Conservation (phyloP, 352 stramenopile species). For the Saprolegnia diclina region DNA sequence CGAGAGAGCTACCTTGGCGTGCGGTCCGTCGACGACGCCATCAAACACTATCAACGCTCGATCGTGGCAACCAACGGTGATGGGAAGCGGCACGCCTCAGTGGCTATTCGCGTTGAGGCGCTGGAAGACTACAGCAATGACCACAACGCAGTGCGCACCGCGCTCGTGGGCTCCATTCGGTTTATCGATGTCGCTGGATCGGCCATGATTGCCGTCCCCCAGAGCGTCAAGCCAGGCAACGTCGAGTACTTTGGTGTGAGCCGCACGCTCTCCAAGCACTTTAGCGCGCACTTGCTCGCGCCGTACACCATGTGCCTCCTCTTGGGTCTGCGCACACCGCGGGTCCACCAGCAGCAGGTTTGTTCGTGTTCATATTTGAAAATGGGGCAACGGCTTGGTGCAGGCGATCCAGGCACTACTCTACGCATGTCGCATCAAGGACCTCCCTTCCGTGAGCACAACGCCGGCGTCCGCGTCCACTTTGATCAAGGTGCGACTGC, state of each 20-base stretch:
- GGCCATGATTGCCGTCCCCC: conserved; percentile 16
- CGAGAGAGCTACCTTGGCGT: not conserved
- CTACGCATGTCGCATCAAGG: conserved; percentile 75
- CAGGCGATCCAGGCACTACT: conserved; percentile 72
- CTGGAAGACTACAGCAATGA: not conserved
- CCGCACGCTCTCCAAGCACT: not conserved
- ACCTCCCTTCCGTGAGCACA: conserved; percentile 35
- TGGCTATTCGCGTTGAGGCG: conserved; percentile 1
- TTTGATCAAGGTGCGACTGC: not conserved
- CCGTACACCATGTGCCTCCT: conserved; percentile 39
- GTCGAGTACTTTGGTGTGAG: conserved; percentile 22
- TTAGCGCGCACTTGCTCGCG: not conserved
- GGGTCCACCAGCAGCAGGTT: conserved; percentile 62
- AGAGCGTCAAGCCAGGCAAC: not conserved
- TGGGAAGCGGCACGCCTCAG: not conserved
- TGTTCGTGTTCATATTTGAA: not conserved
- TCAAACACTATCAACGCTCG: not conserved
- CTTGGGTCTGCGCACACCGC: conserved; percentile 51
- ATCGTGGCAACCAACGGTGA: not conserved
- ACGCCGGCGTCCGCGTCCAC: not conserved
- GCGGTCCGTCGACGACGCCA: conserved; percentile 9
- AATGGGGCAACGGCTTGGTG: not conserved
- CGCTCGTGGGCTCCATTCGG: not conserved
- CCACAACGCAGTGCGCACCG: not conserved
- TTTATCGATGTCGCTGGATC: conserved; percentile 11